These are phyloP conservation scores for Phanerochaete carnosa DNA, from an alignment of 768 basidiomycete genomes.

Conservation along the genomic window DNA sequence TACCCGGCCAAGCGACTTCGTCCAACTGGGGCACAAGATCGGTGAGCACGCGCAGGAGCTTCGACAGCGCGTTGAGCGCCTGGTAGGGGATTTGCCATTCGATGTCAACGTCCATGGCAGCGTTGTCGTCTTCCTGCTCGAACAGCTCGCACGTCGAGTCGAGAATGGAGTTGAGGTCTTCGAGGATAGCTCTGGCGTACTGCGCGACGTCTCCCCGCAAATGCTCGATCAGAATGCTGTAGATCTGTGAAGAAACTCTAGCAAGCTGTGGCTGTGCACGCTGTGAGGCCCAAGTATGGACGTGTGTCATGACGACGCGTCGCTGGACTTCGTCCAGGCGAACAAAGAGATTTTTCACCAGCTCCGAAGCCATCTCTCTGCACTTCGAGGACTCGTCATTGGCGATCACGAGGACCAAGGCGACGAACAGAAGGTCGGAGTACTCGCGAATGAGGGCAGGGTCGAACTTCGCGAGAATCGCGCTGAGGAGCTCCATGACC, in stretches of 20 bases:
- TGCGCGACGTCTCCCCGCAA: constrained; percentile 44
- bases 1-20: constrained; percentile 56
- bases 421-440: constrained; percentile 85
- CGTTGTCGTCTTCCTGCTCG: constrained; percentile 27
- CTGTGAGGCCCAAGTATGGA: constrained; percentile 78
- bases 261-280: constrained; percentile 55
- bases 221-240: constrained; percentile 75
- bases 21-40: constrained; percentile 41
- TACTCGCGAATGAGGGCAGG: constrained; percentile 70
- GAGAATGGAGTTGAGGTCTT: constrained; percentile 53
- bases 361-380: constrained; percentile 80
- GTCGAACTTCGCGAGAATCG: constrained; percentile 83
- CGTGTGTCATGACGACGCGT: constrained; percentile 57
- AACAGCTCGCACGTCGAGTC: constrained; percentile 39
- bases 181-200: constrained; percentile 47
- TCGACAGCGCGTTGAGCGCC: constrained; percentile 60
- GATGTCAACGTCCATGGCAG: constrained; percentile 43
- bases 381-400: constrained; percentile 93
- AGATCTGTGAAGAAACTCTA: constrained; percentile 77
- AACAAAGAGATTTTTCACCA: constrained; percentile 74
- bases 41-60: constrained; percentile 57
- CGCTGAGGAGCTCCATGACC: constrained; percentile 90
- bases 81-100: constrained; percentile 88
- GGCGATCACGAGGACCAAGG: constrained; percentile 87
- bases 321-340: constrained; percentile 62